Percentiles rank a stretch among this genome's conserved stretches.
These are phyloP conservation scores for Lumnitzera racemosa DNA, from an alignment of 345 rosid species.

Conservation along the genomic window DNA sequence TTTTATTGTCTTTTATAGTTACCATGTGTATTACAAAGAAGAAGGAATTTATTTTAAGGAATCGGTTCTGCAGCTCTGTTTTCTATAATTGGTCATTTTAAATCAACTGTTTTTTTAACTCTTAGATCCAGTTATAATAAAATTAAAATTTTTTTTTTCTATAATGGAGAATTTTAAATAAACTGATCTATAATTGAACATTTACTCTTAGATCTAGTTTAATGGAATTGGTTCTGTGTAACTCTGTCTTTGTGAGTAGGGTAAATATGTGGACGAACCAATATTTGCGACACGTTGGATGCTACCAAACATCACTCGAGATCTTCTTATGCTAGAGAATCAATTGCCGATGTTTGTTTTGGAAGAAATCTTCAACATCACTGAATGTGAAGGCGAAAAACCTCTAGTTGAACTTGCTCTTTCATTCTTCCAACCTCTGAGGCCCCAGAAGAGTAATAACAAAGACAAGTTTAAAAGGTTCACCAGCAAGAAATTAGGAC, in stretches of 20 bases:
- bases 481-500: not conserved
- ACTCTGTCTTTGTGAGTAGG: not conserved
- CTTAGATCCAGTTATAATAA: too few relatives aligned
- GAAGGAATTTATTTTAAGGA: too few relatives aligned
- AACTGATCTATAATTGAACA: too few relatives aligned
- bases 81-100: too few relatives aligned
- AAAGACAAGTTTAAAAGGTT: not conserved
- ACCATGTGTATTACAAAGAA: not conserved
- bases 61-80: too few relatives aligned
- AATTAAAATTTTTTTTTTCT: too few relatives aligned
- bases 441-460: slow-evolving; percentile 2
- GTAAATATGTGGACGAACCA: slow-evolving; percentile 3
- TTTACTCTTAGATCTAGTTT: too few relatives aligned
- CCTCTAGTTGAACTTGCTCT: slow-evolving; percentile 2
- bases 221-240: too few relatives aligned
- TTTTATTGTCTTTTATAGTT: too few relatives aligned
- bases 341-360: slow-evolving; percentile 6
- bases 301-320: slow-evolving; percentile 6
- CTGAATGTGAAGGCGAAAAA: not conserved
- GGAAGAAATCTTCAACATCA: slow-evolving; percentile 4
- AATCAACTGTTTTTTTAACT: too few relatives aligned
- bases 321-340: slow-evolving; percentile 9
- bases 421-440: slow-evolving; percentile 7
- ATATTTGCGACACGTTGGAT: slow-evolving; percentile 12
- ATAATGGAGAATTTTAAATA: too few relatives aligned